Percentiles rank a stretch among this genome's conserved stretches.
These are phyloP conservation scores for Antrodiella citrinella DNA, from an alignment of 768 basidiomycete species.

Conservation along the genomic window DNA sequence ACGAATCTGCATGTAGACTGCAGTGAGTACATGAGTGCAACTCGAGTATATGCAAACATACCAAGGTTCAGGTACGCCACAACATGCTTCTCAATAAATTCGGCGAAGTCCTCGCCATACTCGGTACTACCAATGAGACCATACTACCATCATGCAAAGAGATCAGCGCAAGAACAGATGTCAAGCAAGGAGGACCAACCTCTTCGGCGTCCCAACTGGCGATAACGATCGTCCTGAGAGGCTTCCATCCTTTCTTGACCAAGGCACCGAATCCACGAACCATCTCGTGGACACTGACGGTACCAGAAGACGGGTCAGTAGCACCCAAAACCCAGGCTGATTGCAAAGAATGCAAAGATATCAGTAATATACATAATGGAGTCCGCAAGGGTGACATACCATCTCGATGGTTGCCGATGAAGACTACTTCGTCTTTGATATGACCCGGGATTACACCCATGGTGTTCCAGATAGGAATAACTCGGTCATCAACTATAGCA, in stretches of 20 bases:
- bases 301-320: constrained; percentile 73
- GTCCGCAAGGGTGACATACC: constrained; percentile 34
- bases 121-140: constrained; percentile 85
- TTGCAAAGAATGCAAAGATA: background rate
- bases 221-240: constrained; percentile 67
- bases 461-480: constrained; percentile 87
- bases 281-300: constrained; percentile 70
- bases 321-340: constrained; percentile 73
- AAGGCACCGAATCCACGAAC: constrained; percentile 67
- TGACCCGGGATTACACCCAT: constrained; percentile 79
- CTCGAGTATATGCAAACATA: constrained; percentile 12
- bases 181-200: constrained; percentile 22
- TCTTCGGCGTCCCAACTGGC: constrained; percentile 80
- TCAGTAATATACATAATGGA: background rate
- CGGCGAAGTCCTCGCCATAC: constrained; percentile 86
- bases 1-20: constrained; percentile 42
- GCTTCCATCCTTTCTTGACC: constrained; percentile 72
- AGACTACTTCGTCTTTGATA: constrained; percentile 75
- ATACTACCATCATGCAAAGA: constrained; percentile 26
- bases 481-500: constrained; percentile 55
- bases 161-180: background rate
- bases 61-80: constrained; percentile 86
- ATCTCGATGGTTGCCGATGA: constrained; percentile 87
- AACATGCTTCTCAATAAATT: constrained; percentile 71
- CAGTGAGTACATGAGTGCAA: constrained; percentile 7